phyloP scores from a whole-genome alignment of 805 yeast species.

The Ogataea zsoltii region DNA sequence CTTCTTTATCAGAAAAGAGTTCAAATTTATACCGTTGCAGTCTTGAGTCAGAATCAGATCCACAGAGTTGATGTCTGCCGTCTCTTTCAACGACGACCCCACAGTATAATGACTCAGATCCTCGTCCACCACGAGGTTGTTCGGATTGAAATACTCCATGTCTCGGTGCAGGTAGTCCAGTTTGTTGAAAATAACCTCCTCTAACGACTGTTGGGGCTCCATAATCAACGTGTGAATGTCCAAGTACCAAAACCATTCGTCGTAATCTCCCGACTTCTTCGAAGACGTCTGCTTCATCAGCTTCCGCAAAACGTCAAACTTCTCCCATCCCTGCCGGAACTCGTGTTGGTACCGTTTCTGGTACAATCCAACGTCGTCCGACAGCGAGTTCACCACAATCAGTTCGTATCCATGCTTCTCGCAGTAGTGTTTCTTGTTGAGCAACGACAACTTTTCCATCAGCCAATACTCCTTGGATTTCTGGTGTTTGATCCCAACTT shows the following conservation, averaged over 20 bases:
- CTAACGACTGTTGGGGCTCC: constrained; percentile 40
- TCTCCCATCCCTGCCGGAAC: constrained; percentile 49
- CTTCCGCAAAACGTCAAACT: constrained; percentile 38
- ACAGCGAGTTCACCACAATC: constrained; percentile 34
- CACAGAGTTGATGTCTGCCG: constrained; percentile 33
- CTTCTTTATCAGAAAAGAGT: constrained; percentile 40
- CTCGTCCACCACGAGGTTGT: constrained; percentile 33
- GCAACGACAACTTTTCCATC: constrained; percentile 47
- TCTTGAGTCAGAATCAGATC: constrained; percentile 42
- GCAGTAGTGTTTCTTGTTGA: constrained; percentile 51
- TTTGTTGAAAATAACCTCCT: constrained; percentile 36
- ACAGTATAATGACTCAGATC: constrained; percentile 25
- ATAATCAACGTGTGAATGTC: constrained; percentile 42
- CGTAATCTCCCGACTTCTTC: constrained; percentile 25
- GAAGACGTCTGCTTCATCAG: constrained; percentile 35
- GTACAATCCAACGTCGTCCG: constrained; percentile 41
- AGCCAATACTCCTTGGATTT: constrained; percentile 44
- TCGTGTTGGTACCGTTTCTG: constrained; percentile 51
- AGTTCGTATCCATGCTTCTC: constrained; percentile 49
- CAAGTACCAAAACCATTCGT: constrained; percentile 45
- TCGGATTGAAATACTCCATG: constrained; percentile 38
- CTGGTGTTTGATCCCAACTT: constrained; percentile 42
- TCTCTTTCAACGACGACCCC: constrained; percentile 25
- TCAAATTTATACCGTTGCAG: constrained; percentile 43
- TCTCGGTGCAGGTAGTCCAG: constrained; percentile 35